Conservation (phyloP, 2,329 filamentous ascomycete species). For the Fusarium albidum region DNA sequence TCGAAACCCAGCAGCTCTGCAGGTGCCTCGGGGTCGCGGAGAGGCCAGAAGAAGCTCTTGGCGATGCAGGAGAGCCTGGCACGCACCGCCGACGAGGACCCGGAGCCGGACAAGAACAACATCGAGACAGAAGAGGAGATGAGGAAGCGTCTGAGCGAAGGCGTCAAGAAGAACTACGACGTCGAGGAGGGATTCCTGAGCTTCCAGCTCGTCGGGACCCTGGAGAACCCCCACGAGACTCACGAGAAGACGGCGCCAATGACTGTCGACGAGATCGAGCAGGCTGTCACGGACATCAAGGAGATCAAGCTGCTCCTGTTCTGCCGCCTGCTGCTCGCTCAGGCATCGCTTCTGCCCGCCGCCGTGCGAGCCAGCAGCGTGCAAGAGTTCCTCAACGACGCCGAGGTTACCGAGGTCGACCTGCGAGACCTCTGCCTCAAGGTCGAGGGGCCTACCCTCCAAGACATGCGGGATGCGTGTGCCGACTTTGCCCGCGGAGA, state of each 20-base stretch:
- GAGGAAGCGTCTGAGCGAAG: conserved; percentile 37
- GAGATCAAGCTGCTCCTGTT: conserved; percentile 42
- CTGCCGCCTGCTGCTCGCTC: conserved; percentile 39
- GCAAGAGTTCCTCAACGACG: conserved; percentile 39
- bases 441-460: conserved; percentile 37
- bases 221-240: conserved; percentile 39
- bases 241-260: conserved; percentile 38
- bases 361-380: conserved; percentile 37
- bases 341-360: conserved; percentile 38
- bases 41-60: conserved; percentile 30
- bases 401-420: conserved; percentile 36
- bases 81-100: not conserved
- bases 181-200: conserved; percentile 11
- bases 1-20: not conserved
- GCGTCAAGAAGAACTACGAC: conserved; percentile 38
- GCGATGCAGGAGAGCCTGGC: conserved; percentile 15
- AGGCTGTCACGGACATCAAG: conserved; percentile 32
- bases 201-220: conserved; percentile 35
- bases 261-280: conserved; percentile 37
- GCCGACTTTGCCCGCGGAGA: conserved; percentile 41
- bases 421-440: conserved; percentile 41
- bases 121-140: conserved; percentile 43
- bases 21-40: not conserved
- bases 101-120: conserved; percentile 39
- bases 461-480: conserved; percentile 42